Base-by-base conservation (phyloP, 2,329 filamentous ascomycete species). In the Didymella exigua region DNA sequence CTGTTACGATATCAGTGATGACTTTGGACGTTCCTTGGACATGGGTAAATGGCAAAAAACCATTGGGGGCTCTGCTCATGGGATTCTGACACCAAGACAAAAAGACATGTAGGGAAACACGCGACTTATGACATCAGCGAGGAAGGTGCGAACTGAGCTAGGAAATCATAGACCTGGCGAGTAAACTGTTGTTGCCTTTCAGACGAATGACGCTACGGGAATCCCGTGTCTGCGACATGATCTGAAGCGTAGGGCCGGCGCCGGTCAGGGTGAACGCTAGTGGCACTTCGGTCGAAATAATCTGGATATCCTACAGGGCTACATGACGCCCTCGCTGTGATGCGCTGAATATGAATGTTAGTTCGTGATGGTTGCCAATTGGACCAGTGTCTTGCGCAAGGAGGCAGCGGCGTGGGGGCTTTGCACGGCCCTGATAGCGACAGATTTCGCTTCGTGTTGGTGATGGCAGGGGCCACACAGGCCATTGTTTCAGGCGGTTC, bases 401-500 rank as follows among this genome's bases (percentile, higher is more conserved):
- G 44, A 48, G 38, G 43, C 41, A 26, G 31, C 41, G 31, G 31
- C 43, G 37, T 31, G 30, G 45, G 40, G 51, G 38, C 23, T 16
- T 6, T 40, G 23, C 40, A 37, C 30, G 30, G 26, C 34, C 14
- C 27, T 34, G 45, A 49, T 47, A 50, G 30, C 29, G 36, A 38
- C 37, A 38, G 26, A 23, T 30, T 21, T 43, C 41, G 52, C 46
- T 47, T 47, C 23, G 34, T 29, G 41, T 41, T 49, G 27, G 46
- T 19, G 45, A 27, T 36, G 29, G 36, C 34, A 31, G 21, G 36
- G 8, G 36, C 16, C n/a, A 30, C 50, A 54, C 33, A 44, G 45
- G 18, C 50, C 44, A 48, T 31, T 50, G 52, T 55, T 55, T 54
- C 50, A 54, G 27, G 31, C 27, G 43, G 50, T 54, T 48, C 44